A percentile compares a stretch with the other conserved stretches of the same genome.
Conservation (phyloP, 257 asterid species). For the Nicotiana otophora region DNA sequence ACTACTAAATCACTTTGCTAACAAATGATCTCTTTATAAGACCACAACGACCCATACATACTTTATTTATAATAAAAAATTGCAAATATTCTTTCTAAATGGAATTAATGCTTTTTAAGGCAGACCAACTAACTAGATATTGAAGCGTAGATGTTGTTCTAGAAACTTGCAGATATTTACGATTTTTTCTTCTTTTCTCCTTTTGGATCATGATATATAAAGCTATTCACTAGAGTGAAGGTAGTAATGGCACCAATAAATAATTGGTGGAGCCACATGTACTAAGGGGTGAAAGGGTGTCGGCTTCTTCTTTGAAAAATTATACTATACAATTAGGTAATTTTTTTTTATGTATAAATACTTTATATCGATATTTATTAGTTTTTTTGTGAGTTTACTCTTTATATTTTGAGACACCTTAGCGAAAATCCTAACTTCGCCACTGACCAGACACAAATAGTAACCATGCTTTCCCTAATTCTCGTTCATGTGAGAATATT, state of each 20-base stretch:
- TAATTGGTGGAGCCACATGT: not conserved
- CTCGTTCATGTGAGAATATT: not conserved
- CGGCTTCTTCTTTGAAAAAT: too few species aligned
- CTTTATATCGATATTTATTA: too few species aligned
- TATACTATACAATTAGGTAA: too few species aligned
- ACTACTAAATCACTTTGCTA: not conserved
- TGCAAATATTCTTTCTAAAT: not conserved
- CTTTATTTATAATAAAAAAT: not conserved
- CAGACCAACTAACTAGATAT: not conserved
- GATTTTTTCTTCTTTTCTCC: not conserved
- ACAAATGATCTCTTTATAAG: too few species aligned
- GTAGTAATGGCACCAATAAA: not conserved
- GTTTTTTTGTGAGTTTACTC: too few species aligned
- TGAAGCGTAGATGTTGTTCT: not conserved
- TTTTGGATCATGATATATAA: too few species aligned
- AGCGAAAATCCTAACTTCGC: too few species aligned
- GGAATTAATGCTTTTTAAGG: not conserved
- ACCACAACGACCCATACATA: too few species aligned
- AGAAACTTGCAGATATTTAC: not conserved
- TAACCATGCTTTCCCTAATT: not conserved
- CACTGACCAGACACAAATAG: not conserved
- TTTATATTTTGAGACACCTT: too few species aligned
- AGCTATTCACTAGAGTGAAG: not conserved
- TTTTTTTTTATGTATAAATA: too few species aligned
- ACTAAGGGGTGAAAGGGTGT: too few species aligned